These are phyloP conservation scores for Ceratobasidium sp. DNA, from an alignment of 1,284 basidiomycete species.

Conservation along the genomic window DNA sequence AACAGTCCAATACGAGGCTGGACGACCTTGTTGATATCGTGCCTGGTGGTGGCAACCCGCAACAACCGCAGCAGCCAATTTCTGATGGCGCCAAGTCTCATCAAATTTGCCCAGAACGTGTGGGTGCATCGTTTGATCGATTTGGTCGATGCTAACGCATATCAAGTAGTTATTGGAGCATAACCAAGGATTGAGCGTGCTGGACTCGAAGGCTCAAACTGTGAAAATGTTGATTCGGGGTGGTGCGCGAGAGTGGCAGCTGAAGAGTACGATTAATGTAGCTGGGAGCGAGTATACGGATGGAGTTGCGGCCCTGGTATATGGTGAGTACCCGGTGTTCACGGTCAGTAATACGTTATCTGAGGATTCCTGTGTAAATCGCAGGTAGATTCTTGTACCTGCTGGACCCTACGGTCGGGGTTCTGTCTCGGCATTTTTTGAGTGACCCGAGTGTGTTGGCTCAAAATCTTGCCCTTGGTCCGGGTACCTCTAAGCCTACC, in stretches of 20 bases:
- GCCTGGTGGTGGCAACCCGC: not conserved
- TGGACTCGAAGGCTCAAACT: not conserved
- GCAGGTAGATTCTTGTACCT: slow-evolving; percentile 9
- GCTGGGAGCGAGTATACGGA: not conserved
- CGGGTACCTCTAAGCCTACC: not conserved
- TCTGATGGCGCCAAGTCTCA: not conserved
- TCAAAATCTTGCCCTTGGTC: not conserved
- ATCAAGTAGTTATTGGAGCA: slow-evolving; percentile 15
- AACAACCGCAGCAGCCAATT: not conserved
- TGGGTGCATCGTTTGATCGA: not conserved
- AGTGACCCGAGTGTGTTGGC: slow-evolving; percentile 3
- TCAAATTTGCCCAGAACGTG: not conserved
- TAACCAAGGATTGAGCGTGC: not conserved
- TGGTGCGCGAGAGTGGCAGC: not conserved
- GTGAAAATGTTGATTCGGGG: not conserved
- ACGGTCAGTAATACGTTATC: not conserved
- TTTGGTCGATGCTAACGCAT: not conserved
- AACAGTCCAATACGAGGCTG: not conserved
- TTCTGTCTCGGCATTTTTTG: slow-evolving; percentile 7
- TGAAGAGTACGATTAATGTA: not conserved
- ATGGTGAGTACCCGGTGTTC: not conserved
- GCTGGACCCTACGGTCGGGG: not conserved
- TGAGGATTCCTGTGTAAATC: not conserved
- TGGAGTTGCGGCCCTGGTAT: not conserved
- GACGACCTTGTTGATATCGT: not conserved